Conservation (phyloP, 805 yeast species). For the Saturnispora bothae region DNA sequence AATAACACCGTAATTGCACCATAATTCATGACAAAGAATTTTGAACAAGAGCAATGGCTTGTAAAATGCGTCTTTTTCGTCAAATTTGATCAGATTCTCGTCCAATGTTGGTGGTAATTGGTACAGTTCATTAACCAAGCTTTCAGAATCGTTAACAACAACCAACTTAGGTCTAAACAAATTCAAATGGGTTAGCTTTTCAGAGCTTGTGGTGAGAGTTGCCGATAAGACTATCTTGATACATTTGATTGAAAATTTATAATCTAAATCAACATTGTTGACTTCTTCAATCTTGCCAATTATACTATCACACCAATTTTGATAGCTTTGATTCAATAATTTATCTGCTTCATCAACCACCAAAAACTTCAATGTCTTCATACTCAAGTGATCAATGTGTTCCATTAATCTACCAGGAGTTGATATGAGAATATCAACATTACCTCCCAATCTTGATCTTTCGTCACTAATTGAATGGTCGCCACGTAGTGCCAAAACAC, state of each 20-base stretch:
- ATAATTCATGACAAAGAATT: conserved; percentile 30
- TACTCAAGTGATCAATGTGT: conserved; percentile 37
- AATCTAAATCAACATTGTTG: conserved; percentile 23
- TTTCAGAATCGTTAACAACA: conserved; percentile 48
- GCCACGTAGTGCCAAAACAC: conserved; percentile 48
- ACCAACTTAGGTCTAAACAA: conserved; percentile 63
- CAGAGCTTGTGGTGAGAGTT: conserved; percentile 88
- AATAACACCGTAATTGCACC: conserved; percentile 35
- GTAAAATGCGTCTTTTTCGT: conserved; percentile 27
- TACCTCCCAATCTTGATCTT: conserved; percentile 27
- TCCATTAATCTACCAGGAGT: conserved; percentile 84
- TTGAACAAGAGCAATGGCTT: conserved; percentile 71
- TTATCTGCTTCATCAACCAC: conserved; percentile 80
- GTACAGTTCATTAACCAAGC: conserved; percentile 43
- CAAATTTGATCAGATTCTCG: conserved; percentile 22
- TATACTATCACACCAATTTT: conserved; percentile 74
- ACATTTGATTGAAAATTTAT: conserved; percentile 30
- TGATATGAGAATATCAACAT: conserved; percentile 57
- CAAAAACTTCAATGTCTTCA: conserved; percentile 48
- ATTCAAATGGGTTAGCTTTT: conserved; percentile 63
- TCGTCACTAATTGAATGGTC: conserved; percentile 51
- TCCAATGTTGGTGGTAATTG: conserved; percentile 45
- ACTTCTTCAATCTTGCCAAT: conserved; percentile 27
- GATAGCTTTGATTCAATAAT: conserved; percentile 77
- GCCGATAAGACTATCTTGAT: conserved; percentile 79